Evolutionary conservation across 1,284 basidiomycete species (phyloP).

Genomic region (Irpex lacteus): DNA sequence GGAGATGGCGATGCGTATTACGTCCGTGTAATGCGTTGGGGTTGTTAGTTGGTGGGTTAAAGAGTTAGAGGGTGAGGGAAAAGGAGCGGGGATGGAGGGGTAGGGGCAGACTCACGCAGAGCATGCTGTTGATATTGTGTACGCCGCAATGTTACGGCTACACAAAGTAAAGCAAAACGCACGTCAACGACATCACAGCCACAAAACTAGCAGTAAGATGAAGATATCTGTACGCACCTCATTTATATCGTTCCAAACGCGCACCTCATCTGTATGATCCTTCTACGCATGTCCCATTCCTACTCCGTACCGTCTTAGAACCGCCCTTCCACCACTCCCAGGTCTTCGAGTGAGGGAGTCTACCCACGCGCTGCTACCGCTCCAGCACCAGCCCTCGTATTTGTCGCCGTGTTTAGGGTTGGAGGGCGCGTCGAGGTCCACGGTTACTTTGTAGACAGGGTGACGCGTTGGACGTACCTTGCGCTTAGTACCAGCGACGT

Average conservation of each 20-base stretch:
- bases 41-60: no score
- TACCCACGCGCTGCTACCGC: slow-evolving; percentile 92
- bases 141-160: slow-evolving; percentile 98
- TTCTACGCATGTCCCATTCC: slow-evolving; percentile 66
- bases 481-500: slow-evolving; percentile 81
- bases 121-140: slow-evolving; percentile 92
- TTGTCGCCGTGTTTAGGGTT: slow-evolving; percentile 82
- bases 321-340: no score
- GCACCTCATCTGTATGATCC: slow-evolving; percentile 76
- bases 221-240: slow-evolving; percentile 46
- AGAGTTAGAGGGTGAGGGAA: no score
- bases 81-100: no score
- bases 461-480: slow-evolving; percentile 93
- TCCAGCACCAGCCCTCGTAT: slow-evolving; percentile 99
- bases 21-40: no score
- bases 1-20: no score
- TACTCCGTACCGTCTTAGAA: slow-evolving; percentile 63
- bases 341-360: slow-evolving; percentile 90
- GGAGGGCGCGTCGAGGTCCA: slow-evolving; percentile 78
- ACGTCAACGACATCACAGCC: no score
- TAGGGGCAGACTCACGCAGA: slow-evolving; percentile 51
- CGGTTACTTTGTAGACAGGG: slow-evolving; percentile 85
- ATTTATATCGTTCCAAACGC: slow-evolving; percentile 99
- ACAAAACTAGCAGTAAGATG: neutral
- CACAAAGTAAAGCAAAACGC: slow-evolving; percentile 64